Evolutionary conservation across 164 flowering plant genomes (phyloP).

Genomic region (Sextonia rubra): DNA sequence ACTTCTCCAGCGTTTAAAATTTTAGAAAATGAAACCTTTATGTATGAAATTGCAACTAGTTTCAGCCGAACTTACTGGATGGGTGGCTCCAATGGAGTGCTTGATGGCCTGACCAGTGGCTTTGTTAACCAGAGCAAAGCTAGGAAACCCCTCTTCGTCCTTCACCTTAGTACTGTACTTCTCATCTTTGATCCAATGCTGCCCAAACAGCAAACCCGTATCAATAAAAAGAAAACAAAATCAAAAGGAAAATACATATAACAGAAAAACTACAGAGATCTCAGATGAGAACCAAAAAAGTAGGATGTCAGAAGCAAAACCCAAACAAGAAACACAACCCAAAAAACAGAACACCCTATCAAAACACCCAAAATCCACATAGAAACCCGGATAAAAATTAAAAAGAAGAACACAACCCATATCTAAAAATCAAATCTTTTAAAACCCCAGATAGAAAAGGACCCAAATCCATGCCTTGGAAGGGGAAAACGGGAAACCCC

Average conservation of each 20-base stretch:
- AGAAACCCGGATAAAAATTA: not conserved
- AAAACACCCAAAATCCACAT: not conserved
- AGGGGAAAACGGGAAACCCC: not conserved
- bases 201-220: slow-evolving; percentile 5
- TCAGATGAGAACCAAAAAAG: not conserved
- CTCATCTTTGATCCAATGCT: slow-evolving; percentile 82
- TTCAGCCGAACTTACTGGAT: slow-evolving; percentile 42
- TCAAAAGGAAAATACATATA: not conserved
- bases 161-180: slow-evolving; percentile 62
- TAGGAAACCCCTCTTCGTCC: slow-evolving; percentile 62
- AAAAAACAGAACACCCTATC: not conserved
- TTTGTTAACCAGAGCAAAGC: slow-evolving; percentile 62
- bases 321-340: not conserved
- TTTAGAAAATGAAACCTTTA: no score
- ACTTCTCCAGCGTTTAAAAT: no score
- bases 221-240: not conserved
- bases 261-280: not conserved
- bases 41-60: not conserved
- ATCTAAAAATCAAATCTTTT: not conserved
- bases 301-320: not conserved
- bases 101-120: slow-evolving; percentile 69
- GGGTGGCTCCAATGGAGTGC: slow-evolving; percentile 54
- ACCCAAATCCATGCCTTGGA: not conserved
- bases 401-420: not conserved
- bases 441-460: not conserved